Base-by-base conservation (phyloP, 202 grass and related monocot species). In the Saccharum hybrid region DNA sequence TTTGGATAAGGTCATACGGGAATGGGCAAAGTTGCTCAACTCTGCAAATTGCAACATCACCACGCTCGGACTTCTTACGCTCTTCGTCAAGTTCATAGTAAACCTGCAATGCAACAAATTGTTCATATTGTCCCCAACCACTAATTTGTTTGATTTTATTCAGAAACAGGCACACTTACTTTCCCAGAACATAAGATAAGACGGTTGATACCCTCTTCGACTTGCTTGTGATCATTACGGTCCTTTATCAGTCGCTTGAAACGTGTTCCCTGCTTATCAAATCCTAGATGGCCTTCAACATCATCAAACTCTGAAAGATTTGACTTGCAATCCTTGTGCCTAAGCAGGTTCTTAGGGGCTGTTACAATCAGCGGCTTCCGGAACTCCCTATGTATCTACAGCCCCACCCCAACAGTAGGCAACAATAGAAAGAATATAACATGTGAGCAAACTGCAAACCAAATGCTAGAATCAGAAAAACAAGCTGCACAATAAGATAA, bases 21-120 rank as follows among this genome's bases (percentile, higher is more conserved):
- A 92, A 92, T 6, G 93, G 93, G 40, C 90, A 95, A 83, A 95
- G 86, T 54, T 95, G 93, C 68, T 95, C 93, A 37, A 95, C 83
- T 81, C 90, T 93, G 76, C 94, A 97, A 60, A 97, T 94, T 37
- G 94, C 94, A 61, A 97, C 79, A 77, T 94, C 88, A 77, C 66
- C 82, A 57, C 92, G 76, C 28, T 94, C 82, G 0, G 31, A 70
- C 79, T 93, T 94, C 57, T 84, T 97, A n/a, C 92, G 52, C 74
- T 90, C 88, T 74, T 97, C 94, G 30, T 97, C 94, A 72, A 97
- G 92, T 81, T 97, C 94, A 82, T 94, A 97, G 59, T 97, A 97
- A 42, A 97, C 84, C 94, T 97, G 81, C 61, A 88, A 70, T 62
- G 77, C 41, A 75, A 15, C 91, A 59, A 11, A 85, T 86, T 48